These are phyloP conservation scores for Penicillium canariense DNA, from an alignment of 495 filamentous ascomycete species.

Conservation along the genomic window DNA sequence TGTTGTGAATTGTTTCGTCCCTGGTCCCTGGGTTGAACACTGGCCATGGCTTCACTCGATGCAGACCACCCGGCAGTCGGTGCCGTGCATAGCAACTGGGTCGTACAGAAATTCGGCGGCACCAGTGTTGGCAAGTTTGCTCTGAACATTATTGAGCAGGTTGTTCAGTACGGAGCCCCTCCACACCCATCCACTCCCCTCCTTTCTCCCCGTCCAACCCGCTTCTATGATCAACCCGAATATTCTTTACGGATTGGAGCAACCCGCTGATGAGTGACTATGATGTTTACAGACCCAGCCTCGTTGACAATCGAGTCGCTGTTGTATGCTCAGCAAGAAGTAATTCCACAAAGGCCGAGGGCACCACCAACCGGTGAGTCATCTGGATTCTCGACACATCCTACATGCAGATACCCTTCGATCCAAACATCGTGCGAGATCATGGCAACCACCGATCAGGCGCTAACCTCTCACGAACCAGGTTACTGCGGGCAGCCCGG, in stretches of 20 bases:
- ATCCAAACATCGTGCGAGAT: not conserved
- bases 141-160: conserved; percentile 68
- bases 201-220: not conserved
- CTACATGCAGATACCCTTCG: not conserved
- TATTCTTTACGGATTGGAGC: not conserved
- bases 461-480: conserved; percentile 23
- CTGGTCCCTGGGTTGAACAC: conserved; percentile 5
- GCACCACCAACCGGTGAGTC: conserved; percentile 91
- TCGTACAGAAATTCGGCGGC: conserved; percentile 86
- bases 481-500: conserved; percentile 67
- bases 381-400: conserved; percentile 11
- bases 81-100: conserved; percentile 50
- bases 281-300: conserved; percentile 53
- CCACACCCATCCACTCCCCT: not conserved
- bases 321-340: conserved; percentile 93
- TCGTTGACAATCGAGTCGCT: conserved; percentile 67
- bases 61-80: conserved; percentile 6
- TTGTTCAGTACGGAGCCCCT: conserved; percentile 57
- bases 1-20: conserved; percentile 8
- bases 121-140: conserved; percentile 72
- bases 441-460: not conserved
- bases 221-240: not conserved
- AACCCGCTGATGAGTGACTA: conserved; percentile 7
- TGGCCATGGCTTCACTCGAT: conserved; percentile 23
- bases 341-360: conserved; percentile 83